phyloP scores from a whole-genome alignment of 1,284 basidiomycete species.

The Cryptococcus sp. region DNA sequence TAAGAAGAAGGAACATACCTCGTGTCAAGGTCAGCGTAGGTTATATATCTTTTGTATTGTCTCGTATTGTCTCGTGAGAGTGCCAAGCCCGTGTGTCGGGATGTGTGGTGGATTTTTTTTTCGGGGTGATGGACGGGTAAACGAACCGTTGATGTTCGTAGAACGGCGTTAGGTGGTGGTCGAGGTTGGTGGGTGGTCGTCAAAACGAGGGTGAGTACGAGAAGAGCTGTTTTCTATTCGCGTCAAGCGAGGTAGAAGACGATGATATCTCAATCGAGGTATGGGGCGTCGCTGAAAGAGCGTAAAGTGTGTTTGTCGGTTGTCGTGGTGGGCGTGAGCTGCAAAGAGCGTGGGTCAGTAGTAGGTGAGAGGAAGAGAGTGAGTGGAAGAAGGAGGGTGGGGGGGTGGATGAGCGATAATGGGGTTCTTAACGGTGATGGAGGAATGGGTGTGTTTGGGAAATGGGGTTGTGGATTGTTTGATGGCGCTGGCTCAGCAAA shows the following conservation, averaged over 20 bases:
- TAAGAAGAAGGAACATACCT: conserved; percentile 12
- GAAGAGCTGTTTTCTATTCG: too few species aligned
- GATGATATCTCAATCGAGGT: too few species aligned
- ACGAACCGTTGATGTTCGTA: not conserved
- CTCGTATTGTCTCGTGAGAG: not conserved
- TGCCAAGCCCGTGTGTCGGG: not conserved
- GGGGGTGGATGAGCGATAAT: conserved; percentile 42
- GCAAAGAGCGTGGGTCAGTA: not conserved
- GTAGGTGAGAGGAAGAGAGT: conserved; percentile 20
- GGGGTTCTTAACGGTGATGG: conserved; percentile 53
- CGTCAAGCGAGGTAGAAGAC: too few species aligned
- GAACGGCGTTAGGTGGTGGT: not conserved
- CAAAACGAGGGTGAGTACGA: conserved; percentile 1
- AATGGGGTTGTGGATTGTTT: conserved; percentile 11
- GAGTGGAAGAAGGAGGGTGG: conserved; percentile 42
- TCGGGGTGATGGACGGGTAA: conserved; percentile 2
- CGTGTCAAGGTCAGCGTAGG: conserved; percentile 13
- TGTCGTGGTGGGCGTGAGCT: not conserved
- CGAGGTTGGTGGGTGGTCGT: not conserved
- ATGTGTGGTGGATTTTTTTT: not conserved
- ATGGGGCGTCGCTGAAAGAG: too few species aligned
- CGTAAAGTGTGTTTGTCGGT: too few species aligned
- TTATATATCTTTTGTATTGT: conserved; percentile 14
- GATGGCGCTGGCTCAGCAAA: too few species aligned
- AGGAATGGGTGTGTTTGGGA: conserved; percentile 55